Conservation (phyloP, 176 grass and related monocot genomes). For the Rhynchospora breviuscula region DNA sequence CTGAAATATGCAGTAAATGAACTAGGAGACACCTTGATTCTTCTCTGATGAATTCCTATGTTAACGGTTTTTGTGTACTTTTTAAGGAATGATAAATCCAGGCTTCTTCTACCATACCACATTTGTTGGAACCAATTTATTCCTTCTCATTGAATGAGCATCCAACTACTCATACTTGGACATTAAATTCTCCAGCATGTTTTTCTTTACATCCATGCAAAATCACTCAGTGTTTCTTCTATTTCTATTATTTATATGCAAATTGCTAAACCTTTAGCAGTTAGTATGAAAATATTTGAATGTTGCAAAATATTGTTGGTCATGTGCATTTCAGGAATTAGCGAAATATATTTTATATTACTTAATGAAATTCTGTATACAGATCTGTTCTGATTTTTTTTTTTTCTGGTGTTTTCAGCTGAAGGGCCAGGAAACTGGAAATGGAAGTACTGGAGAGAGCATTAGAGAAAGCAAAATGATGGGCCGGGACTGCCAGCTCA, state of each 20-base stretch:
- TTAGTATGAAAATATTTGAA: no score
- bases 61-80: constrained; percentile 24
- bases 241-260: neutral
- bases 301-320: no score
- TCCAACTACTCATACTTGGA: neutral
- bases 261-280: neutral
- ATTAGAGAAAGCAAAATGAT: constrained; percentile 77
- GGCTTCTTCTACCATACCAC: neutral
- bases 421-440: constrained; percentile 46
- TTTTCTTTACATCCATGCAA: neutral
- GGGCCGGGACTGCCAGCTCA: constrained; percentile 96
- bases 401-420: constrained; percentile 31
- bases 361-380: neutral
- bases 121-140: neutral
- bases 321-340: no score
- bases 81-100: constrained; percentile 3
- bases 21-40: neutral
- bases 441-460: constrained; percentile 29
- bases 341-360: neutral
- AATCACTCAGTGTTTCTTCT: neutral
- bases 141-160: constrained; percentile 23
- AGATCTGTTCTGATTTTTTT: neutral
- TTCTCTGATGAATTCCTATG: neutral
- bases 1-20: constrained; percentile 24
- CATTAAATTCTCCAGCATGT: neutral